Conservation (phyloP, 768 basidiomycete genomes). For the Suillus alpinus region DNA sequence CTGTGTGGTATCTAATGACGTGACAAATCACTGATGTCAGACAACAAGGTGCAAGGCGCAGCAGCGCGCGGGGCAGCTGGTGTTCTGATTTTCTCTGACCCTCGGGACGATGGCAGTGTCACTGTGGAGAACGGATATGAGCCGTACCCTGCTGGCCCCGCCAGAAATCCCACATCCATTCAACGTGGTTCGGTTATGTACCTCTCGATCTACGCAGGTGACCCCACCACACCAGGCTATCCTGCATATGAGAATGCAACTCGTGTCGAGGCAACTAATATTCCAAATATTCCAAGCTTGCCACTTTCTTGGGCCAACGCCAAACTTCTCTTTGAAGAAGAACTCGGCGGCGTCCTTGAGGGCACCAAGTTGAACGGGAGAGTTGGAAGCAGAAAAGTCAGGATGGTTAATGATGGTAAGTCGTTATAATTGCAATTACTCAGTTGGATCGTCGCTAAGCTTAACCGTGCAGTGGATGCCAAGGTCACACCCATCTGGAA, state of each 20-base stretch:
- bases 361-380: constrained; percentile 44
- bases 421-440: not conserved
- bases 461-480: constrained; percentile 52
- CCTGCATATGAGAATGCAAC: constrained; percentile 85
- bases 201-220: constrained; percentile 64
- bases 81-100: constrained; percentile 81
- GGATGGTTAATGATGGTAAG: constrained; percentile 55
- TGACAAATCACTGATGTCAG: constrained; percentile 15
- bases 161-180: constrained; percentile 79
- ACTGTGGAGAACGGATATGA: constrained; percentile 74
- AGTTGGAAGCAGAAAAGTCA: constrained; percentile 46
- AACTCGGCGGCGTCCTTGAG: constrained; percentile 43
- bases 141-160: constrained; percentile 78
- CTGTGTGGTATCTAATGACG: constrained; percentile 13
- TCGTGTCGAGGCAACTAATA: constrained; percentile 55
- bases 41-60: constrained; percentile 68
- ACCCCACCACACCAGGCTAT: constrained; percentile 84
- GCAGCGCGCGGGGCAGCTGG: constrained; percentile 80
- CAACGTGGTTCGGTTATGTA: constrained; percentile 84
- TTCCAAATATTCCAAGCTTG: constrained; percentile 79
- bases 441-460: not conserved
- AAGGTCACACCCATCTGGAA: constrained; percentile 92
- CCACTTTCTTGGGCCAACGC: constrained; percentile 90
- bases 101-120: constrained; percentile 80
- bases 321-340: constrained; percentile 54